Conservation (phyloP, 345 rosid genomes). For the Euclidium syriacum region DNA sequence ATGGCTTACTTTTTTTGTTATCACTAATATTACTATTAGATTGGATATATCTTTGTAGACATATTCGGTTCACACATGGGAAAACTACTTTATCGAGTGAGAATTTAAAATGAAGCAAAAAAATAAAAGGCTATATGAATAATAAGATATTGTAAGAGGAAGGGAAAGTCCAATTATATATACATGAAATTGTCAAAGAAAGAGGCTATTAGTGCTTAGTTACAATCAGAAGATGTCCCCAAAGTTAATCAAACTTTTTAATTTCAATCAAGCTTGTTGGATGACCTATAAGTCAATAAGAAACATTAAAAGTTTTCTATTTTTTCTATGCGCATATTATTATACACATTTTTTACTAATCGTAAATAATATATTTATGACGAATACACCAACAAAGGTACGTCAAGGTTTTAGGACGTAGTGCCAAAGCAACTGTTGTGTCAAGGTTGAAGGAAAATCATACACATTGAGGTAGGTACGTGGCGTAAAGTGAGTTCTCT, state of each 20-base stretch:
- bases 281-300: slow-evolving; percentile 22
- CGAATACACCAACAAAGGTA: not conserved
- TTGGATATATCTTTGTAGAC: not conserved
- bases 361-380: not conserved
- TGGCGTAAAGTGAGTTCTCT: slow-evolving; percentile 14
- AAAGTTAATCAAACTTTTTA: slow-evolving; percentile 5
- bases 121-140: not conserved
- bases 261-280: slow-evolving; percentile 14
- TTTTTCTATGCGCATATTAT: not conserved
- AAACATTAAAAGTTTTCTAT: slow-evolving; percentile 5
- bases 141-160: not conserved
- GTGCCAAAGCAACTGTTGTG: slow-evolving; percentile 2
- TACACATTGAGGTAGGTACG: slow-evolving; percentile 12
- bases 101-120: not conserved
- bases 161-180: slow-evolving; percentile 5
- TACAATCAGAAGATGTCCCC: slow-evolving; percentile 12
- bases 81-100: not conserved
- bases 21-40: not conserved
- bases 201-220: slow-evolving; percentile 32
- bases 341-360: not conserved
- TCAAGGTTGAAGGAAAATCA: slow-evolving; percentile 4
- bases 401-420: no score
- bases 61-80: slow-evolving; percentile 17
- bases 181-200: slow-evolving; percentile 27
- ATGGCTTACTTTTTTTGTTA: not conserved